Evolutionary conservation across 768 basidiomycete genomes (phyloP), one percentile per base, ranked within the genome.

Genomic region (Boletus patriciae): DNA sequence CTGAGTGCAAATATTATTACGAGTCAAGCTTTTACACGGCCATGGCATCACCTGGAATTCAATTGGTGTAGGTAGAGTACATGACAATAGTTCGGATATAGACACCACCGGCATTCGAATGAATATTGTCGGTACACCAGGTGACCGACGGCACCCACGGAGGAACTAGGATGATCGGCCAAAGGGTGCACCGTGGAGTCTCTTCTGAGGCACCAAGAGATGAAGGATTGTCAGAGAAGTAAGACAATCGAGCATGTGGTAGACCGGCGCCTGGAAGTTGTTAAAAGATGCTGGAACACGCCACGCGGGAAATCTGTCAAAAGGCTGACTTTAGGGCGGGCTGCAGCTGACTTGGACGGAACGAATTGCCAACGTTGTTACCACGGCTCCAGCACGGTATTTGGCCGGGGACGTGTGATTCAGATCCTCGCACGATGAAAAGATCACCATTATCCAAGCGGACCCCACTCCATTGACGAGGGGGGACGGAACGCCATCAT

Each of bases 61-160:
- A 19, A 50, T 50, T 21, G 12, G 9, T 31, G n/a, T n/a, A 52
- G 16, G 7, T 33, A 55, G 10, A 27, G 15, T 37, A 55, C 34
- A 55, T 12, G 12, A 38, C 37, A 18, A 18, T 34, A 5, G 21
- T 21, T 31, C 18, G 27, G 3, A 15, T 15, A 31, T n/a, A 40
- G 4, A 42, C 18, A 25, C 6, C 18, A 23, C n/a, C n/a, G 31
- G 27, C 29, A 29, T 29, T 48, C 15, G n/a, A n/a, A 34, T 16
- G 16, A 19, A 40, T 25, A 13, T n/a, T 74, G 76, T 82, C 57
- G 79, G 77, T 78, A 77, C 82, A 80, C 81, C 77, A 83, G 85
- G 84, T 87, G 86, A 86, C 85, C 76, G 77, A 77, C 57, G 61
- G 37, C 77, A 75, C 73, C 81, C 80, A 80, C 63, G 63, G 62